These are phyloP conservation scores for Immersiella caudata DNA, from an alignment of 495 filamentous ascomycete genomes.

Conservation along the genomic window DNA sequence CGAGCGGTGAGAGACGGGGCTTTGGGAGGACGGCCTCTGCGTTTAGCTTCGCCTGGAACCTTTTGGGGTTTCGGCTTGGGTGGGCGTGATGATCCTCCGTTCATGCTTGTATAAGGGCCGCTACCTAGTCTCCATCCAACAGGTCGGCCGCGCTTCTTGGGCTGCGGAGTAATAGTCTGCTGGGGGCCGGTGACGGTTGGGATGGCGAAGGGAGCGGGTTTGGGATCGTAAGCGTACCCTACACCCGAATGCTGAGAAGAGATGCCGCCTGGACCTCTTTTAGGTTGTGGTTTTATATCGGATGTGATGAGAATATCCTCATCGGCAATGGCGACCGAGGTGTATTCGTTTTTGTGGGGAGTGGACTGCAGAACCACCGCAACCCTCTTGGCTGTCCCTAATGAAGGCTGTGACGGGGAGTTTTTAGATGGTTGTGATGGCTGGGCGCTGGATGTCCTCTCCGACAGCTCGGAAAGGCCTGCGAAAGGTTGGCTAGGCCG, in stretches of 20 bases:
- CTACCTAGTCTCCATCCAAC: conserved; percentile 33
- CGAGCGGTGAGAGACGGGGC: conserved; percentile 28
- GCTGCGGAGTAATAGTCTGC: conserved; percentile 6
- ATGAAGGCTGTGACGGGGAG: neutral
- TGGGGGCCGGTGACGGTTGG: neutral
- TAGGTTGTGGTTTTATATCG: conserved; percentile 7
- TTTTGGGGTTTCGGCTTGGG: conserved; percentile 26
- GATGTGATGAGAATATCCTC: conserved; percentile 18
- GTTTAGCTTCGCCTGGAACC: conserved; percentile 24
- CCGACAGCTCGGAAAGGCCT: neutral
- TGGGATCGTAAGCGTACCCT: neutral
- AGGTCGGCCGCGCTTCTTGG: conserved; percentile 38
- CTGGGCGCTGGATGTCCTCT: neutral
- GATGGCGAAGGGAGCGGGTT: conserved; percentile 1
- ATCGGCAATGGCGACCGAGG: neutral
- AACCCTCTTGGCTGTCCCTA: conserved; percentile 3
- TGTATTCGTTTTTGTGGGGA: conserved; percentile 7
- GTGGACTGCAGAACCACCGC: conserved; percentile 19
- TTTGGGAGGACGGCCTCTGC: conserved; percentile 27
- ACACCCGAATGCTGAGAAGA: neutral
- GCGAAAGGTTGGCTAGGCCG: neutral
- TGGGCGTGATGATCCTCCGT: neutral
- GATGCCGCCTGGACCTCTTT: neutral
- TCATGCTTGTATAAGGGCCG: conserved; percentile 25
- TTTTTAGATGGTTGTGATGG: neutral